Evolutionary conservation across 345 rosid species (phyloP), one percentile per base, ranked within the genome.

Genomic region (Combretum micranthum): DNA sequence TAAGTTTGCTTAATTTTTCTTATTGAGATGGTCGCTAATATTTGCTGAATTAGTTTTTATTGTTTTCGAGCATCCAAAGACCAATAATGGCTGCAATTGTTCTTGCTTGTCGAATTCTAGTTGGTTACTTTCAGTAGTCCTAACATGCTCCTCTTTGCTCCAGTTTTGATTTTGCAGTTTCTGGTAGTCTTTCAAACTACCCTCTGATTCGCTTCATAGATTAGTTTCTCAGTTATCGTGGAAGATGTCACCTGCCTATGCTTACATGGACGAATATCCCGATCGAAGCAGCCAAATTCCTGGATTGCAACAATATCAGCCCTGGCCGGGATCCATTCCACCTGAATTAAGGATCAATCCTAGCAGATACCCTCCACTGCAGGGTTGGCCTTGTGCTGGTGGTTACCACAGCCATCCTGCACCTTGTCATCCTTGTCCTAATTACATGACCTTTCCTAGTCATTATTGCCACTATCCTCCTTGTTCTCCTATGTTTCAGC

Each of bases 221-320:
- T 20, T 16, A 26, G 13, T 17, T 17, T 8, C 15, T 20, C 7
- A 26, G 25, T 12, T 20, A 44, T 37, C 39, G 45, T 53, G 15
- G 47, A 43, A 64, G 64, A 80, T 82, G 88, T 74, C 73, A 74
- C 88, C 83, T 52, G 46, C 57, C 21, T 69, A 64, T 53, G 59
- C 67, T 56, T 61, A 60, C 58, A 21, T 68, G 69, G 69, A 77
- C 52, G 53, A 80, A 15, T 60, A 69, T 51, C 65, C 74, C 21
- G 20, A 42, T 22, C 66, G 67, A 7, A 70, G 69, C 46, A 67
- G 65, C 45, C 82, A 70, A 56, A 48, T 61, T 66, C 74, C 72
- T 45, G 46, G 43, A 15, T 17, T 12, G 50, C 56, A 60, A 2
- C 49, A 59, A 42, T 25, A 48, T 50, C 22, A 53, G 55, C 87